phyloP scores from a whole-genome alignment of 2,329 filamentous ascomycete genomes.

The Colletotrichum neosansevieriae region DNA sequence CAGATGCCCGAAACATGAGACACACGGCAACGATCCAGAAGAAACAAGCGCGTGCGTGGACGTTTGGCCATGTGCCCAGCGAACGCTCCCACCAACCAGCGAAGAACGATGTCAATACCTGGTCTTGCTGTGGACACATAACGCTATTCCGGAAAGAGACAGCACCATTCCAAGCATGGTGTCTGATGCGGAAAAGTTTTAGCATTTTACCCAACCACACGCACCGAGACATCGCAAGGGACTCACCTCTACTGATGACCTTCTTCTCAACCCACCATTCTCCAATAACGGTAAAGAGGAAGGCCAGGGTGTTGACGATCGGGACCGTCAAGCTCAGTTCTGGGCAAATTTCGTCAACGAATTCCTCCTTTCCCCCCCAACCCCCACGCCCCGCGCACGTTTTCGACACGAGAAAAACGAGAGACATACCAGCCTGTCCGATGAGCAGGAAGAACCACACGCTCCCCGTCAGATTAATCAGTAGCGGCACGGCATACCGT shows the following conservation, averaged over 20 bases:
- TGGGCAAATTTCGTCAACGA: constrained; percentile 49
- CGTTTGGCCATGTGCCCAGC: not conserved
- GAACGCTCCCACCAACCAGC: not conserved
- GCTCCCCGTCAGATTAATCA: constrained; percentile 91
- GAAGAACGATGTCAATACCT: constrained; percentile 1
- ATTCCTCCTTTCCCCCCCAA: too few relatives aligned
- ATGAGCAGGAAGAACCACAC: constrained; percentile 97
- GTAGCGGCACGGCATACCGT: constrained; percentile 84
- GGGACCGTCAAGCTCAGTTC: constrained; percentile 94
- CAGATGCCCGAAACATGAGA: constrained; percentile 22
- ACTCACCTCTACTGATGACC: constrained; percentile 83
- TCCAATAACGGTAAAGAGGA: constrained; percentile 93
- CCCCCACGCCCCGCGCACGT: not conserved
- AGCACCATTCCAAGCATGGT: constrained; percentile 86
- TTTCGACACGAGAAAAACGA: not conserved
- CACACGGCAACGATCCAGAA: constrained; percentile 4
- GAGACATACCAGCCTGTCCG: constrained; percentile 81
- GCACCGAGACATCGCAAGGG: not conserved
- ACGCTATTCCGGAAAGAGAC: constrained; percentile 81
- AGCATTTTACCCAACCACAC: not conserved
- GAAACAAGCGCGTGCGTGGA: constrained; percentile 5
- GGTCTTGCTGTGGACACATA: constrained; percentile 81
- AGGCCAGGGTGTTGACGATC: constrained; percentile 93
- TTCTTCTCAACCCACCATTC: constrained; percentile 97
- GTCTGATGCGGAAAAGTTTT: constrained; percentile 60